Evolutionary conservation across 495 filamentous ascomycete species (phyloP).

Genomic region (Evansstolkia leycettana): DNA sequence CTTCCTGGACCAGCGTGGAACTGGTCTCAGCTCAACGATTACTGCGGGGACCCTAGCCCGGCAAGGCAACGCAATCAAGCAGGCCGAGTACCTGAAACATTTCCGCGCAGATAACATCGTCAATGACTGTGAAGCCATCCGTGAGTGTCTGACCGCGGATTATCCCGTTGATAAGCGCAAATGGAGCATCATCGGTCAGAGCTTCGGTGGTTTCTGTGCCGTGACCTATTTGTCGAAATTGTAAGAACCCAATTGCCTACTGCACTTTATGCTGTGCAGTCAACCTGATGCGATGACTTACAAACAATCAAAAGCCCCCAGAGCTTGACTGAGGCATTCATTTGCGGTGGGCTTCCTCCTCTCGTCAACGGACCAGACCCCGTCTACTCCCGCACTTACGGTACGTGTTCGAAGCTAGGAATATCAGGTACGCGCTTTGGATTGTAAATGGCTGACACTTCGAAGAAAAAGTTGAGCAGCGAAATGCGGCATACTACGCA

Average conservation of each 20-base stretch:
- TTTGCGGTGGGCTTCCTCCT: constrained; percentile 72
- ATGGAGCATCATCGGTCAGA: constrained; percentile 82
- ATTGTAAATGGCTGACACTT: constrained; percentile 5
- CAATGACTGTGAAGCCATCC: constrained; percentile 76
- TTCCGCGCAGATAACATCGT: constrained; percentile 89
- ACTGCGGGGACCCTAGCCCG: constrained; percentile 54
- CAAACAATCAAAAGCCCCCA: constrained; percentile 43
- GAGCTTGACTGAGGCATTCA: constrained; percentile 68
- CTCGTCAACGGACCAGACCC: constrained; percentile 57
- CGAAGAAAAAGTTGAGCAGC: constrained; percentile 44
- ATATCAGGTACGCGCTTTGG: neutral
- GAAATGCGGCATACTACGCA: constrained; percentile 66
- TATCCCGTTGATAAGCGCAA: constrained; percentile 59
- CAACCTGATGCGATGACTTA: neutral
- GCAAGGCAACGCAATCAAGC: constrained; percentile 47
- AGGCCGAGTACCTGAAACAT: constrained; percentile 71
- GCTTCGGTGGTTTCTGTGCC: constrained; percentile 80
- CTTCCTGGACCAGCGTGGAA: constrained; percentile 80
- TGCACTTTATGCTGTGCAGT: neutral
- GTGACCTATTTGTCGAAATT: constrained; percentile 71
- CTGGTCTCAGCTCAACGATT: constrained; percentile 70
- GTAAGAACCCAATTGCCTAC: constrained; percentile 18
- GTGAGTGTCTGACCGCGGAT: constrained; percentile 55
- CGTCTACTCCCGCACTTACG: constrained; percentile 62
- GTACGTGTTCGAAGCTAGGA: constrained; percentile 12